These are phyloP conservation scores for Oryza nivara DNA, from an alignment of 176 grass and related monocot species.

Conservation along the genomic window DNA sequence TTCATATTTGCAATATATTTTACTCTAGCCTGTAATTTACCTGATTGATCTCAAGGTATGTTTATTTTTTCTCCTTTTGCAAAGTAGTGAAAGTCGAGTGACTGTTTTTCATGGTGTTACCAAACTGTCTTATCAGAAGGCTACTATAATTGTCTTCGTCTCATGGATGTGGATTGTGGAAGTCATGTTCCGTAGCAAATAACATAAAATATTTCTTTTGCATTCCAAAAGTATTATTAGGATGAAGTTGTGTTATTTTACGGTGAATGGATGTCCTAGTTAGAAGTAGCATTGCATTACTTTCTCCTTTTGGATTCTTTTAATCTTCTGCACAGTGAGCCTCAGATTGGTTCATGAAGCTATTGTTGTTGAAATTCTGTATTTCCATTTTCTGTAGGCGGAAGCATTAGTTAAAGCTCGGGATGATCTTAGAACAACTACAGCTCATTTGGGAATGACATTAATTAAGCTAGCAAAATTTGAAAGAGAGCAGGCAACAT, in stretches of 20 bases:
- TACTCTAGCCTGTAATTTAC: neutral
- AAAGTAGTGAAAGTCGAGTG: neutral
- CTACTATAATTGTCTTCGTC: neutral
- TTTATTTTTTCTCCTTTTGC: neutral
- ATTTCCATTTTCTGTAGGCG: constrained; percentile 57
- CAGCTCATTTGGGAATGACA: constrained; percentile 83
- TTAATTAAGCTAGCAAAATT: constrained; percentile 89
- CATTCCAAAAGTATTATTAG: neutral
- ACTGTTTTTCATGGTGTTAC: neutral
- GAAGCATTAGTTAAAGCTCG: constrained; percentile 81
- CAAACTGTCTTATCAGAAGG: constrained; percentile 13
- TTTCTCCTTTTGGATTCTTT: neutral
- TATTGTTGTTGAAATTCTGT: neutral
- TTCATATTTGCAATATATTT: constrained; percentile 11
- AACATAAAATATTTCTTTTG: neutral
- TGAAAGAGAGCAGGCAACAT: constrained; percentile 69
- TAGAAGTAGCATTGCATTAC: neutral
- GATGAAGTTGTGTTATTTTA: neutral
- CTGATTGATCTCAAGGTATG: neutral
- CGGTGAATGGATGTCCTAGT: neutral
- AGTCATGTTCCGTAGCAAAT: neutral
- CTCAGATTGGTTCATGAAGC: neutral
- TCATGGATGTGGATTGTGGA: neutral
- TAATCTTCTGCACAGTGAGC: neutral
- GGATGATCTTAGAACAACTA: constrained; percentile 68